A percentile compares a stretch with the other conserved stretches of the same genome.
Evolutionary conservation across 202 grass and related monocot species (phyloP).

Genomic region (Setaria italica): DNA sequence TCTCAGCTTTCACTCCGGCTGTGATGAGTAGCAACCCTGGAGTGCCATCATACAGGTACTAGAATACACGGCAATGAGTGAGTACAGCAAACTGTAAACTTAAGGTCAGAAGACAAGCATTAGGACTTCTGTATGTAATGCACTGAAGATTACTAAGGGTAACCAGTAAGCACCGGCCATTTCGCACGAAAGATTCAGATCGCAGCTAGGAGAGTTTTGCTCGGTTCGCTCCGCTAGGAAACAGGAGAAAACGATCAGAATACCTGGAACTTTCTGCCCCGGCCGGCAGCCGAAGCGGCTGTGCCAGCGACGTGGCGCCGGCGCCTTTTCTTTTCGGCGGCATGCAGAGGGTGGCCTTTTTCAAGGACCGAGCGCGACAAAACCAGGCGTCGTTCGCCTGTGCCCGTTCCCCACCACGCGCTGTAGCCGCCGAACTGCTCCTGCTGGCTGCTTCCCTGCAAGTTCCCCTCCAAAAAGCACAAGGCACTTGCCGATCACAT

Average conservation of each 20-base stretch:
- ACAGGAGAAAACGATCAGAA: background rate
- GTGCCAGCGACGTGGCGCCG: background rate
- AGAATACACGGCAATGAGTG: too few relatives aligned
- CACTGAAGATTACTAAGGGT: too few relatives aligned
- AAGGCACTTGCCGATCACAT: background rate
- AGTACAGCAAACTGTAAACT: too few relatives aligned
- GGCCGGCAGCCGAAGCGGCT: background rate
- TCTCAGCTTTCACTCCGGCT: background rate
- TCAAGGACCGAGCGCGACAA: conserved; percentile 3
- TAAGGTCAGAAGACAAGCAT: too few relatives aligned
- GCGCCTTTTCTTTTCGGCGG: background rate
- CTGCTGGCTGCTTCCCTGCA: background rate
- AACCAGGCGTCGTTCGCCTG: background rate
- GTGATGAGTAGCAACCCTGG: background rate
- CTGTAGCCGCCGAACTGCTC: background rate
- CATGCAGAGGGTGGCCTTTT: background rate
- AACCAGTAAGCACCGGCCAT: too few relatives aligned
- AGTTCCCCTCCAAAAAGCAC: background rate
- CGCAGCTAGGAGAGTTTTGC: too few relatives aligned
- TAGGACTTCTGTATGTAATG: too few relatives aligned
- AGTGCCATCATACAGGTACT: background rate
- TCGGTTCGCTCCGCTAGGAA: background rate
- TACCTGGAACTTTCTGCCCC: background rate
- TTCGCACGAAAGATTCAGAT: too few relatives aligned
- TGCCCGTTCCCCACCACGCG: background rate